Conservation (phyloP, 768 basidiomycete genomes). For the Dioszegia hungarica region DNA sequence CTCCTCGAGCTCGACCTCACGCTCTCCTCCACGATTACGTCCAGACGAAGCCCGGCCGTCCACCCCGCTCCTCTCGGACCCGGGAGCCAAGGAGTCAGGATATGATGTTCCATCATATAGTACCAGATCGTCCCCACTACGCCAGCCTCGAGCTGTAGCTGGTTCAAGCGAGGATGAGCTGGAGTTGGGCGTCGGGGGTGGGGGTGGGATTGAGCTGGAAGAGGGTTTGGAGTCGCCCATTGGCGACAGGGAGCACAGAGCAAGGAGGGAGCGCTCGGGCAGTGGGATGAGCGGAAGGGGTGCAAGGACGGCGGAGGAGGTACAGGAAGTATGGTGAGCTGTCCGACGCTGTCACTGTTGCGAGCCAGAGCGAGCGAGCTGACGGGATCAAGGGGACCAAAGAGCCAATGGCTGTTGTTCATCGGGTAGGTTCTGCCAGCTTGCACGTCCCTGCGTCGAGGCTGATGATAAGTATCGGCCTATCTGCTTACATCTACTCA, state of each 20-base stretch:
- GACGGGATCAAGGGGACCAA: conserved; percentile 51
- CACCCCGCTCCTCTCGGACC: neutral
- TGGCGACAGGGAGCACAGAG: neutral
- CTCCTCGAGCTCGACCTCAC: neutral
- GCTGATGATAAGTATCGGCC: conserved; percentile 53
- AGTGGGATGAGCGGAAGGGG: neutral
- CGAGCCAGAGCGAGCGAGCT: conserved; percentile 14
- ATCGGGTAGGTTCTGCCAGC: conserved; percentile 52
- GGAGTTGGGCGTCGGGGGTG: neutral
- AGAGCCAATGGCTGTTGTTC: conserved; percentile 61
- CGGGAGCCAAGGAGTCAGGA: neutral
- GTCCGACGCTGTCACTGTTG: neutral
- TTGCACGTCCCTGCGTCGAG: neutral
- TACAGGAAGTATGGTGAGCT: conserved; percentile 5
- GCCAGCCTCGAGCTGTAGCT: neutral
- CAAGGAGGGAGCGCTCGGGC: neutral
- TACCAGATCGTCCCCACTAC: neutral
- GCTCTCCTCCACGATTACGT: neutral
- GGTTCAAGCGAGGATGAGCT: neutral
- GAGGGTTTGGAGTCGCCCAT: neutral
- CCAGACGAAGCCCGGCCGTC: neutral
- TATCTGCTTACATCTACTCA: conserved; percentile 72
- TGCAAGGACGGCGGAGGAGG: conserved; percentile 2
- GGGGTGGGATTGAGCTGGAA: neutral
- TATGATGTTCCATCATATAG: neutral